Conservation (phyloP, 768 basidiomycete species). For the Boletus rubescentipes region DNA sequence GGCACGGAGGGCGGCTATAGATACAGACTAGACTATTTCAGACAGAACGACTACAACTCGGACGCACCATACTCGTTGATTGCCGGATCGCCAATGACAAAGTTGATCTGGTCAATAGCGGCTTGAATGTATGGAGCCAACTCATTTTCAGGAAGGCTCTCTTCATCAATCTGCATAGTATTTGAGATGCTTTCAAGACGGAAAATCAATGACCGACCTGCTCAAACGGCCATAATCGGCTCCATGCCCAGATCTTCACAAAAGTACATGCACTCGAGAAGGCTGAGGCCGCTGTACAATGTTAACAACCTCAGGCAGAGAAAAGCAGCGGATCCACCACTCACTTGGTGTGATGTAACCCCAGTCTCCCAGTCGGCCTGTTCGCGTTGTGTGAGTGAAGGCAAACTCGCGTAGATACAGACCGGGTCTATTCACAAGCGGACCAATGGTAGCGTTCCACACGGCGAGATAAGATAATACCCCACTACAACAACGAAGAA, state of each 20-base stretch:
- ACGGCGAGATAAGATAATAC: no score
- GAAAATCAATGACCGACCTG: conserved; percentile 35
- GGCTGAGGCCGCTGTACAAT: conserved; percentile 48
- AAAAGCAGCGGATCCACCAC: no score
- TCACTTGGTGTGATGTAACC: conserved; percentile 58
- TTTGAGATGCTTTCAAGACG: no score
- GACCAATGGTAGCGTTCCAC: conserved; percentile 67
- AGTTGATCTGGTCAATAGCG: conserved; percentile 62
- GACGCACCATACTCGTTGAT: conserved; percentile 35
- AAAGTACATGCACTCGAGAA: conserved; percentile 55
- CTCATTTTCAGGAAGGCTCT: conserved; percentile 42
- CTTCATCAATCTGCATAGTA: conserved; percentile 48
- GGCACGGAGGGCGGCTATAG: conserved; percentile 50
- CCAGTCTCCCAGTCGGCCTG: conserved; percentile 62
- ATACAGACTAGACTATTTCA: neutral
- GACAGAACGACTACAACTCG: no score
- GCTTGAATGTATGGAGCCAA: conserved; percentile 53
- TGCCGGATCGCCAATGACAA: conserved; percentile 54
- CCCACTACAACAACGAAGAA: no score
- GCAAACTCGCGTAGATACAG: neutral
- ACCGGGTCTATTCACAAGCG: conserved; percentile 52
- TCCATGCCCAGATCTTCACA: conserved; percentile 58
- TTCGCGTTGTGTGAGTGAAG: neutral
- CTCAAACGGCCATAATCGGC: conserved; percentile 63
- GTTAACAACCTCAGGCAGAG: no score